Conservation (phyloP, 768 basidiomycete species). For the Hydnum rufescens region DNA sequence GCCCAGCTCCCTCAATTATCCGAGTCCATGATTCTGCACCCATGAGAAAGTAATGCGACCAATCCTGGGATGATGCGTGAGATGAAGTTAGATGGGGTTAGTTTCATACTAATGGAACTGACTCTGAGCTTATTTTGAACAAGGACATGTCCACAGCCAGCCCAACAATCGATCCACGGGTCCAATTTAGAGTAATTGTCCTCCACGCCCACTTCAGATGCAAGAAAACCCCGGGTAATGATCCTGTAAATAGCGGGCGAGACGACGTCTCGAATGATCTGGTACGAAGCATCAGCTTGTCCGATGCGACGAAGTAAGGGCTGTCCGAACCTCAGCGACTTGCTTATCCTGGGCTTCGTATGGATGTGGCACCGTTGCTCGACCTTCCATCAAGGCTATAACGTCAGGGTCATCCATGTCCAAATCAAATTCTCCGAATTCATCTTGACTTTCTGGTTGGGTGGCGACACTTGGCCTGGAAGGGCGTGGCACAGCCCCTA, state of each 20-base stretch:
- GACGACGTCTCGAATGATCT: constrained; percentile 33
- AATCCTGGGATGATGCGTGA: constrained; percentile 25
- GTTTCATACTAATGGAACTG: constrained; percentile 4
- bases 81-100: constrained; percentile 3
- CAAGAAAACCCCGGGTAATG: constrained; percentile 27
- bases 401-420: constrained; percentile 42
- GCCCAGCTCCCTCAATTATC: constrained; percentile 30
- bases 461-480: constrained; percentile 14
- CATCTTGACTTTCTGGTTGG: constrained; percentile 45
- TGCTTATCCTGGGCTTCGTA: constrained; percentile 26
- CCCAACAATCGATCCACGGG: constrained; percentile 51
- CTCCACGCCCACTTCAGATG: neutral
- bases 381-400: constrained; percentile 31
- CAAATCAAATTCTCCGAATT: constrained; percentile 39
- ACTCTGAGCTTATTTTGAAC: constrained; percentile 33
- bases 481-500: constrained; percentile 25
- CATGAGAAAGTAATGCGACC: constrained; percentile 36
- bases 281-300: constrained; percentile 4
- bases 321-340: constrained; percentile 27
- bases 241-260: constrained; percentile 36
- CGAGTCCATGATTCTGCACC: constrained; percentile 35
- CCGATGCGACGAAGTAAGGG: neutral
- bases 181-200: constrained; percentile 18
- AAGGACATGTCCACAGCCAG: constrained; percentile 43
- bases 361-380: constrained; percentile 10